Base-by-base conservation (phyloP, 805 yeast species). In the Starmerella gropengiesseri region DNA sequence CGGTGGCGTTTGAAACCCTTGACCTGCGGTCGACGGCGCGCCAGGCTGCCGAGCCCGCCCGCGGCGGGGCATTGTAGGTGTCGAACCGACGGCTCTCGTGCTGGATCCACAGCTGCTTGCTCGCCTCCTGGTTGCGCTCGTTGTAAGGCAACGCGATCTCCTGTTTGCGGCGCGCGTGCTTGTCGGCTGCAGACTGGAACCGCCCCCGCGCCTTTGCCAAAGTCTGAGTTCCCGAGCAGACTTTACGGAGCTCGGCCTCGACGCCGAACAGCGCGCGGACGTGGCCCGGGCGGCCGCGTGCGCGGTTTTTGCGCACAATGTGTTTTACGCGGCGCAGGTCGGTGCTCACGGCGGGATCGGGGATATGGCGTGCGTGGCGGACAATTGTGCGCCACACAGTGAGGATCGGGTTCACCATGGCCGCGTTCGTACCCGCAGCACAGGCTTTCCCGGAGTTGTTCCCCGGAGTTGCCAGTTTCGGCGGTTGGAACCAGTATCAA, bases 81-180 rank as follows among this genome's bases (percentile, higher is more conserved):
- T 54, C 57, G 22, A 43, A 38, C n/a, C 49, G 41, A 3, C 57
- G 51, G 17, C 29, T 37, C n/a, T 40, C 43, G 13, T 44, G 49
- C 37, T 41, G 48, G 13, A 27, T 31, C 54, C 54, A 50, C 13
- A 45, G 37, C 7, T 16, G 22, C 4, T 23, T 4, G 7, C 19
- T 2, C 3, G 47, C 40, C 6, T n/a, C 33, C 29, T 48, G 51
- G 39, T 48, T 48, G 20, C 37, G 36, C 25, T 46, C 46, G 17
- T 7, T 28, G 23, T 7, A 18, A 11, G 18, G 16, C 13, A 21
- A 8, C 13, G 28, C 14, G 20, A 18, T 18, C 26, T 19, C 26
- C 4, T 25, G 26, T 26, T 20, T 19, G 6, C 11, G 7, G 17
- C 20, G 16, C n/a, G 35, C 35, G 13, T 31, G 35, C 35, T 20